These are phyloP conservation scores for Coemansia sp. DNA, from an alignment of 192 early-diverging fungal genomes.

Conservation along the genomic window DNA sequence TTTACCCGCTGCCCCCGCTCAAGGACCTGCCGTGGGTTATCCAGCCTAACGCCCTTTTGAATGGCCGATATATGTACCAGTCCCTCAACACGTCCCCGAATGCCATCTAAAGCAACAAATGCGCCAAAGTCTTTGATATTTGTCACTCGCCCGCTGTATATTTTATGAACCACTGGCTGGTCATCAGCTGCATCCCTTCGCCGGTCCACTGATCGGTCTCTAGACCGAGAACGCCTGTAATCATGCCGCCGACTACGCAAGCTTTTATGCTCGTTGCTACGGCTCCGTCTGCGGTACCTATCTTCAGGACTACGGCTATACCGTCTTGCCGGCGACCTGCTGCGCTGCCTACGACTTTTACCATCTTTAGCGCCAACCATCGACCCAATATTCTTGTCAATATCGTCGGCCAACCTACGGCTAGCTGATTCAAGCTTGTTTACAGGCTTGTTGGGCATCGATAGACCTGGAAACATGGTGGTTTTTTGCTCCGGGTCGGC, in stretches of 20 bases:
- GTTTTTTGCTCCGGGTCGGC: conserved; percentile 58
- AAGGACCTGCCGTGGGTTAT: conserved; percentile 85
- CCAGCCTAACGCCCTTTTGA: conserved; percentile 61
- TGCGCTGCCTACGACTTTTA: conserved; percentile 26
- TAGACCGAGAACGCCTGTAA: conserved; percentile 25
- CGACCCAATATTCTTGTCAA: conserved; percentile 36
- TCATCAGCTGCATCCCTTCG: conserved; percentile 54
- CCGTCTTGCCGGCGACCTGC: conserved; percentile 14
- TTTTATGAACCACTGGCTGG: conserved; percentile 84
- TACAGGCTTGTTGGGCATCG: conserved; percentile 33
- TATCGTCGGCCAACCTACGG: conserved; percentile 30
- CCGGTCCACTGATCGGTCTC: background rate
- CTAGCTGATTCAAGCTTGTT: conserved; percentile 3
- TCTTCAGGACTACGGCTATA: conserved; percentile 9
- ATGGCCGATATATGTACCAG: conserved; percentile 86
- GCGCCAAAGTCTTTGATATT: conserved; percentile 92
- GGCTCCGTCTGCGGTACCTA: conserved; percentile 9
- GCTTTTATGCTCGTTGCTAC: background rate
- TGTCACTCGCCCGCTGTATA: conserved; percentile 81
- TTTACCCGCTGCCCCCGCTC: conserved; percentile 76
- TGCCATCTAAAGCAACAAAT: conserved; percentile 83
- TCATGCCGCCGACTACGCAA: background rate
- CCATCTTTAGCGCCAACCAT: conserved; percentile 24
- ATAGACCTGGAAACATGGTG: conserved; percentile 76
- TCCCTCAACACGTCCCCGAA: conserved; percentile 76